phyloP scores from a whole-genome alignment of 495 filamentous ascomycete species.

The Pseudomonodictys pantanalensis region DNA sequence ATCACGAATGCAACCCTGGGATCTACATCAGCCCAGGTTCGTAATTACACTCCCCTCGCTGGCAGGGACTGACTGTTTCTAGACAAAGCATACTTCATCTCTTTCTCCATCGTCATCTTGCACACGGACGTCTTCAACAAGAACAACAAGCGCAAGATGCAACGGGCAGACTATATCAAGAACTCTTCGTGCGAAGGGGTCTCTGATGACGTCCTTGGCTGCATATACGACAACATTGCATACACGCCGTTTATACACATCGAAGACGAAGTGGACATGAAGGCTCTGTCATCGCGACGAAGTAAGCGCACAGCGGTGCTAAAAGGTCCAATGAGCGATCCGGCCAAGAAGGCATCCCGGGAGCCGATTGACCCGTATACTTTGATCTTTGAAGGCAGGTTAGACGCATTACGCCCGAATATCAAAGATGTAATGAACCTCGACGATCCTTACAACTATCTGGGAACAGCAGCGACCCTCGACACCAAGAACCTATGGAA shows the following conservation, averaged over 20 bases:
- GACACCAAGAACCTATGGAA: constrained; percentile 77
- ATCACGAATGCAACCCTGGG: constrained; percentile 97
- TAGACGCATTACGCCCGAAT: constrained; percentile 76
- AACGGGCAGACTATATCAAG: constrained; percentile 90
- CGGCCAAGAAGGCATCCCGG: constrained; percentile 61
- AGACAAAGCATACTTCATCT: constrained; percentile 96
- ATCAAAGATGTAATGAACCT: constrained; percentile 88
- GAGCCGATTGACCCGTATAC: constrained; percentile 95
- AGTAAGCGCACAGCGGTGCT: constrained; percentile 63
- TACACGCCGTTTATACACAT: constrained; percentile 98
- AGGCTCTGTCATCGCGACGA: constrained; percentile 66
- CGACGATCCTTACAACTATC: constrained; percentile 87
- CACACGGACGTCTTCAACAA: constrained; percentile 99
- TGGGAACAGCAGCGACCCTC: constrained; percentile 68
- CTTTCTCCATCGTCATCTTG: constrained; percentile 92
- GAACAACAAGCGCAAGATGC: constrained; percentile 99
- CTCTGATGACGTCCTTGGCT: constrained; percentile 86
- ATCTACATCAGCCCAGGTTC: constrained; percentile 80
- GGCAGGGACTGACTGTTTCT: constrained; percentile 23
- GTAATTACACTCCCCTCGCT: constrained; percentile 25
- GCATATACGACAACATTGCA: constrained; percentile 96
- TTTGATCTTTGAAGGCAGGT: constrained; percentile 81
- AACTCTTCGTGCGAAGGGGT: constrained; percentile 83
- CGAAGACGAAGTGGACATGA: constrained; percentile 84
- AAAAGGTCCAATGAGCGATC: constrained; percentile 63